Evolutionary conservation across 2,329 filamentous ascomycete species (phyloP).

Genomic region (Lasiodiplodia hormozganensis): DNA sequence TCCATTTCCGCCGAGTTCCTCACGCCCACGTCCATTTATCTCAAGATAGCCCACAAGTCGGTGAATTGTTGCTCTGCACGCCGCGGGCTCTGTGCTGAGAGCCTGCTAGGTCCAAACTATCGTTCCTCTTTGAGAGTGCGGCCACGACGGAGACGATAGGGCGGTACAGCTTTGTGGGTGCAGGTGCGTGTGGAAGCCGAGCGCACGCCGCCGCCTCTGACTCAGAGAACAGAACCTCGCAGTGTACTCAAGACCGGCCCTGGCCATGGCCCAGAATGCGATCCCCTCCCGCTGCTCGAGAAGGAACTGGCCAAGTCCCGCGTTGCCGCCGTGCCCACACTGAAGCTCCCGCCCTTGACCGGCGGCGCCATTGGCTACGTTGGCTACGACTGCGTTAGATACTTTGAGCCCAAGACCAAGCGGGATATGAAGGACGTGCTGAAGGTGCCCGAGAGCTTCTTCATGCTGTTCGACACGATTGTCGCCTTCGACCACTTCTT

Average conservation of each 20-base stretch:
- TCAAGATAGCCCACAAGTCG: conserved; percentile 82
- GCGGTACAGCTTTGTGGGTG: conserved; percentile 93
- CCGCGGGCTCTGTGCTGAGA: conserved; percentile 29
- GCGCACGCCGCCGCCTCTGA: conserved; percentile 5
- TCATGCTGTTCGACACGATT: conserved; percentile 96
- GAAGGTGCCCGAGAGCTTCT: conserved; percentile 88
- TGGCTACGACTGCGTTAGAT: conserved; percentile 95
- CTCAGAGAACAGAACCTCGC: conserved; percentile 57
- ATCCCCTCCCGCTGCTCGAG: conserved; percentile 85
- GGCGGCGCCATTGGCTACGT: conserved; percentile 96
- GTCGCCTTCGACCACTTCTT: conserved; percentile 95
- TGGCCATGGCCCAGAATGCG: conserved; percentile 81
- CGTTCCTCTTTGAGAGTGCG: conserved; percentile 95
- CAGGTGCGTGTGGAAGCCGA: conserved; percentile 58
- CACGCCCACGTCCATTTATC: conserved; percentile 92
- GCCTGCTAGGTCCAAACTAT: conserved; percentile 67
- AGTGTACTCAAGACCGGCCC: conserved; percentile 88
- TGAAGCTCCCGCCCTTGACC: conserved; percentile 83
- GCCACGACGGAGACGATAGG: conserved; percentile 90
- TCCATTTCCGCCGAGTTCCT: conserved; percentile 91
- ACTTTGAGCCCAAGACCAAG: conserved; percentile 97
- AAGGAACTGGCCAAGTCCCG: conserved; percentile 78
- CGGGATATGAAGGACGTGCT: conserved; percentile 87
- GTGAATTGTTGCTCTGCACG: conserved; percentile 39
- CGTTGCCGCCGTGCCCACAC: conserved; percentile 81